phyloP scores from a whole-genome alignment of 1,139 yeast genomes.

The Kurtzmaniella quercitrusa region DNA sequence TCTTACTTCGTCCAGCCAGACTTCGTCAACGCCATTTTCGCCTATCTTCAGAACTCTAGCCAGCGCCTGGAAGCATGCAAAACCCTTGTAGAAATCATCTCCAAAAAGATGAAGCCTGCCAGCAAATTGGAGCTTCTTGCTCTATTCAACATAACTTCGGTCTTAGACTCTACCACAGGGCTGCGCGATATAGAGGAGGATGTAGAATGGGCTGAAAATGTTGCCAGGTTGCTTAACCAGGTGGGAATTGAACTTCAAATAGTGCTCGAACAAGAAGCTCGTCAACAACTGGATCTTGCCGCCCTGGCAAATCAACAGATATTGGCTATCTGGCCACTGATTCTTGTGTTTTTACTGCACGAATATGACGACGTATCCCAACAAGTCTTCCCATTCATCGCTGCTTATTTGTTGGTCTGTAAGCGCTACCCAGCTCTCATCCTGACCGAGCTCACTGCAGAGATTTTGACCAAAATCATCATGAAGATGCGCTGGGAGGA shows the following conservation, averaged over 20 bases:
- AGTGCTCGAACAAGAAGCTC: conserved; percentile 44
- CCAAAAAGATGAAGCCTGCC: conserved; percentile 89
- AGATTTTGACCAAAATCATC: conserved; percentile 65
- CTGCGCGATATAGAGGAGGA: conserved; percentile 37
- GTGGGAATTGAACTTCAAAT: conserved; percentile 72
- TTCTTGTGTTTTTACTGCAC: conserved; percentile 66
- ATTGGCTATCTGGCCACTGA: conserved; percentile 59
- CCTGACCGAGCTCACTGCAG: conserved; percentile 49
- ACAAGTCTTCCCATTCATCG: conserved; percentile 77
- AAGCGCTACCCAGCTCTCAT: conserved; percentile 48
- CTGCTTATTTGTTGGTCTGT: conserved; percentile 65
- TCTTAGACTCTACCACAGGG: conserved; percentile 38
- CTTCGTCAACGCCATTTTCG: conserved; percentile 59
- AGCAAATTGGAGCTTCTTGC: conserved; percentile 76
- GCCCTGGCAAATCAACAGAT: conserved; percentile 30
- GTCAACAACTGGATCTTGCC: conserved; percentile 40
- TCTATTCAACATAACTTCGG: conserved; percentile 59
- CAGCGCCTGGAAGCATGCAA: conserved; percentile 61
- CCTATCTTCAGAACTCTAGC: conserved; percentile 46
- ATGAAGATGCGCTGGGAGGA: conserved; percentile 77
- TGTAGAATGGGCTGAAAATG: conserved; percentile 69
- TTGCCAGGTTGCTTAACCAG: conserved; percentile 70
- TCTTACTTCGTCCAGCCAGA: conserved; percentile 66
- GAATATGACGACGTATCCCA: conserved; percentile 87
- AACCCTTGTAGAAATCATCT: conserved; percentile 74